Conservation (phyloP, 1,284 basidiomycete species). For the Austroboletus niveus region DNA sequence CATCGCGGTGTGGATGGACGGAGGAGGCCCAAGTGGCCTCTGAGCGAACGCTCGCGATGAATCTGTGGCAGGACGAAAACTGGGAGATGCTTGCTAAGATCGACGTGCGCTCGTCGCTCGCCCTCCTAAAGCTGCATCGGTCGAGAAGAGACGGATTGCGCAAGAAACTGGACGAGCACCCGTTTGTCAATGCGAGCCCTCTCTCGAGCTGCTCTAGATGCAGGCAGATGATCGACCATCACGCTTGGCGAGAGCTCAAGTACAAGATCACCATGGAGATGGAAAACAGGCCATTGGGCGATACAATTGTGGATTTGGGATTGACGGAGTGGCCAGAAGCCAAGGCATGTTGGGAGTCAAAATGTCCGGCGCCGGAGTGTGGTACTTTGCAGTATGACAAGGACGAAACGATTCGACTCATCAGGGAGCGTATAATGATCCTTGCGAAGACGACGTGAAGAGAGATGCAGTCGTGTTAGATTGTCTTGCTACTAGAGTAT, state of each 20-base stretch:
- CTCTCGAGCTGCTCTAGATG: slow-evolving; percentile 47
- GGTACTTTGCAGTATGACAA: slow-evolving; percentile 55
- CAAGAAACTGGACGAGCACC: slow-evolving; percentile 49
- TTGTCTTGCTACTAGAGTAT: no score
- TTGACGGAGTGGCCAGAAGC: slow-evolving; percentile 56
- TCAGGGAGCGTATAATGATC: slow-evolving; percentile 50
- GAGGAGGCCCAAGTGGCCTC: slow-evolving; percentile 52
- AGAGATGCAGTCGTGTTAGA: neutral
- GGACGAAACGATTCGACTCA: slow-evolving; percentile 49
- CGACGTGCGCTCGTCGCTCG: slow-evolving; percentile 48
- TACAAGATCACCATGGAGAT: slow-evolving; percentile 53
- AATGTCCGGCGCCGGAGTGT: slow-evolving; percentile 46
- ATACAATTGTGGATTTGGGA: slow-evolving; percentile 49
- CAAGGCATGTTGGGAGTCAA: slow-evolving; percentile 55
- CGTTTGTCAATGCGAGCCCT: slow-evolving; percentile 51
- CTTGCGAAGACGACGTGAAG: slow-evolving; percentile 40
- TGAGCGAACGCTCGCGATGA: slow-evolving; percentile 44
- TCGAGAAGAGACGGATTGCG: slow-evolving; percentile 47
- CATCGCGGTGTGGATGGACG: slow-evolving; percentile 57
- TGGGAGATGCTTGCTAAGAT: slow-evolving; percentile 47
- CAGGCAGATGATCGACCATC: slow-evolving; percentile 48
- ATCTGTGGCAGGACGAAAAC: slow-evolving; percentile 47
- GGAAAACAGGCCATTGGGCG: slow-evolving; percentile 55
- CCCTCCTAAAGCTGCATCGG: slow-evolving; percentile 52
- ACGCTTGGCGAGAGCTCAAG: slow-evolving; percentile 63